These are phyloP conservation scores for Penicillium palitans DNA, from an alignment of 2,329 filamentous ascomycete genomes.

Conservation along the genomic window DNA sequence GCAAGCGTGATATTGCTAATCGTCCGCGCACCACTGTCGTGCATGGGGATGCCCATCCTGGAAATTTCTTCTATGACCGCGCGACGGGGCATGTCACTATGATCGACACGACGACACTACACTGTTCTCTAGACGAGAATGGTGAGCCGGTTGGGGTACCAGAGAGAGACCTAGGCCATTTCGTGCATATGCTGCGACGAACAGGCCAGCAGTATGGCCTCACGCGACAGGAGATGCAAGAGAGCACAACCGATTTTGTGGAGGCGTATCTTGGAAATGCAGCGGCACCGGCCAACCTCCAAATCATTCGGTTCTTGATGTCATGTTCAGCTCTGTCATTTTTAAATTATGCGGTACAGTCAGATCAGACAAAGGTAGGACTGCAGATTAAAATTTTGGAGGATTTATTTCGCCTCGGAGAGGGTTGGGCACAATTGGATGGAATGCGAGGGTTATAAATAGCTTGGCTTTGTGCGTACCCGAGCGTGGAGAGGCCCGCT, in stretches of 20 bases:
- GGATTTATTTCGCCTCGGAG: neutral
- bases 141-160: neutral
- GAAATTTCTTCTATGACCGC: conserved; percentile 2
- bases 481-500: too few species aligned
- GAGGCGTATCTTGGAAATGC: conserved; percentile 1
- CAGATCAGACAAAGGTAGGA: neutral
- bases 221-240: neutral
- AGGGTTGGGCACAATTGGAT: neutral
- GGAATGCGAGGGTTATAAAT: neutral
- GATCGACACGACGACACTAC: conserved; percentile 3
- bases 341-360: conserved; percentile 1
- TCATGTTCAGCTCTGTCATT: conserved; percentile 5
- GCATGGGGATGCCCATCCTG: conserved; percentile 1
- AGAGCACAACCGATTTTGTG: neutral
- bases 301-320: neutral
- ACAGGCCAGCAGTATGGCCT: neutral
- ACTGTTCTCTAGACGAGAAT: conserved; percentile 1
- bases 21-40: neutral
- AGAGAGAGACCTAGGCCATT: conserved; percentile 1
- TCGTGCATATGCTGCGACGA: conserved; percentile 1
- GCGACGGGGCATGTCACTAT: conserved; percentile 1
- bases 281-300: neutral
- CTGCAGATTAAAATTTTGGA: conserved; percentile 1
- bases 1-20: neutral
- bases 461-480: too few species aligned